phyloP scores from a whole-genome alignment of 2,329 filamentous ascomycete species.

The Cladosporium sp. region DNA sequence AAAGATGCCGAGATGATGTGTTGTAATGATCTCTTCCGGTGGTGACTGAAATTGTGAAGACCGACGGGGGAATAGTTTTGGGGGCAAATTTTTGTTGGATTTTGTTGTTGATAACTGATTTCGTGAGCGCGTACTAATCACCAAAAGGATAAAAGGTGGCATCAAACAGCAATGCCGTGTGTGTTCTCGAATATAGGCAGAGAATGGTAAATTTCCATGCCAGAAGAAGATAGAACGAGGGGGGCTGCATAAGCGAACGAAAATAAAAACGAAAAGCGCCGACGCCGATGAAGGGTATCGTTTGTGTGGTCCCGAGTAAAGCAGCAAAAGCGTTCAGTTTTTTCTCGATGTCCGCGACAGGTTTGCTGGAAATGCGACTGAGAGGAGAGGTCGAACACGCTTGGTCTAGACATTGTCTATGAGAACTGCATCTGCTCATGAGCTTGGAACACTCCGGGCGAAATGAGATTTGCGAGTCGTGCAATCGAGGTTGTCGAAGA shows the following conservation, averaged over 20 bases:
- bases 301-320: conserved; percentile 2
- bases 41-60: not conserved
- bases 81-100: conserved; percentile 2
- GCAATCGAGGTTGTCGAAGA: not conserved
- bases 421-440: not conserved
- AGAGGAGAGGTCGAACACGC: not conserved
- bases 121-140: conserved; percentile 5
- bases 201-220: conserved; percentile 11
- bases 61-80: not conserved
- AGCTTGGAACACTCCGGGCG: not conserved
- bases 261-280: conserved; percentile 9
- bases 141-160: not conserved
- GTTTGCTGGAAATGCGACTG: not conserved
- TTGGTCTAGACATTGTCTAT: conserved; percentile 1
- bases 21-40: not conserved
- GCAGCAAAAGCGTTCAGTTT: not conserved
- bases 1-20: not conserved
- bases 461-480: not conserved
- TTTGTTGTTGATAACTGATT: conserved; percentile 6
- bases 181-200: conserved; percentile 13
- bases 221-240: not conserved
- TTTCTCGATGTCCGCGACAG: not conserved
- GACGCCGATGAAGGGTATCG: conserved; percentile 18
- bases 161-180: not conserved
- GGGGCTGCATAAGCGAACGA: not conserved